Evolutionary conservation across 257 asterid genomes (phyloP).

Genomic region (Solanum piurae): DNA sequence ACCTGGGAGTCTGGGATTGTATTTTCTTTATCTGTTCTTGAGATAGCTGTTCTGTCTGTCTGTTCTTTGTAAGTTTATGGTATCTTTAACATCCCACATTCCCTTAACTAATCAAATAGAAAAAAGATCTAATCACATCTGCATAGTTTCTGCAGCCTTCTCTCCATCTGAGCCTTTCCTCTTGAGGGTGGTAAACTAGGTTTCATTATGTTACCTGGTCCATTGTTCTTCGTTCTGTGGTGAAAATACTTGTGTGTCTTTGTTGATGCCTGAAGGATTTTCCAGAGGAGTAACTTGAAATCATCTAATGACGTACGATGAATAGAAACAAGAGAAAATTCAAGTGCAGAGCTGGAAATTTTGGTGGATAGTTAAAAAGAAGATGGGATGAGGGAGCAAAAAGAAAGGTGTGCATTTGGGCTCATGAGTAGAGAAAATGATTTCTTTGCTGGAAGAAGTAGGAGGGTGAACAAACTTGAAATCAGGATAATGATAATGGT

Average conservation of each 20-base stretch:
- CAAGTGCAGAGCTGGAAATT: neutral
- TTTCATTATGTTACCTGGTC: neutral
- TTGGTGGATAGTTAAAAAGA: neutral
- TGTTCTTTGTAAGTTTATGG: neutral
- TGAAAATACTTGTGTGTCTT: neutral
- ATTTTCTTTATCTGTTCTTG: neutral
- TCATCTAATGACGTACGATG: neutral
- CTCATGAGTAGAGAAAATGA: neutral
- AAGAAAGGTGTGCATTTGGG: neutral
- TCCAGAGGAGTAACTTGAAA: neutral
- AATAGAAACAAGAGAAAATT: neutral
- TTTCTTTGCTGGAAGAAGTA: neutral
- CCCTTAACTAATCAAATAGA: neutral
- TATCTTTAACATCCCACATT: neutral
- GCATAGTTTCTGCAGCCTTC: neutral
- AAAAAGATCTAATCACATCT: neutral
- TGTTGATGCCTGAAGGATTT: neutral
- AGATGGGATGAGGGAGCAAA: neutral
- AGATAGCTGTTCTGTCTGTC: neutral
- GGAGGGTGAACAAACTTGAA: neutral
- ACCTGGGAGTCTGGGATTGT: neutral
- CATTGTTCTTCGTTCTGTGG: neutral
- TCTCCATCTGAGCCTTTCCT: neutral
- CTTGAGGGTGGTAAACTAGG: neutral
- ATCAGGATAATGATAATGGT: neutral